These are phyloP conservation scores for Medicago arabica DNA, from an alignment of 306 rosid genomes.

Conservation along the genomic window DNA sequence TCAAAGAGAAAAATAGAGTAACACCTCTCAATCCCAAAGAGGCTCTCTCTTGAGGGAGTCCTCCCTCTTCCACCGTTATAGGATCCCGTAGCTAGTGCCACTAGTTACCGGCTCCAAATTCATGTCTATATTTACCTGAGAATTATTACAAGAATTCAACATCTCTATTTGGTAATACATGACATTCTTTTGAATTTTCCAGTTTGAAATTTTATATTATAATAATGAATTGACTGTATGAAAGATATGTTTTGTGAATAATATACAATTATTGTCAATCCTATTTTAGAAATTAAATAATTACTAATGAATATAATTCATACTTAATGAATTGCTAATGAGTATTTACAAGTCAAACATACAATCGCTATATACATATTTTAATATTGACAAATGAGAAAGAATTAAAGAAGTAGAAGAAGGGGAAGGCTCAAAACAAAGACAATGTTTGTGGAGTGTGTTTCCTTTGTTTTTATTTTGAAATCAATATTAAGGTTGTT, in stretches of 20 bases:
- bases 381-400: no score
- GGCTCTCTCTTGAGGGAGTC: constrained; percentile 53
- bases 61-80: constrained; percentile 51
- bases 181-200: background rate
- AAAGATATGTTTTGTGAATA: no score
- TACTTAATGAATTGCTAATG: no score
- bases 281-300: no score
- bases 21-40: constrained; percentile 56
- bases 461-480: background rate
- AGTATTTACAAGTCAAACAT: no score
- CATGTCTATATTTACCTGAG: constrained; percentile 1
- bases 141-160: constrained; percentile 19
- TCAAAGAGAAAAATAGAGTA: constrained; percentile 57
- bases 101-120: background rate
- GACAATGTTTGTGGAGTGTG: background rate
- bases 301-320: no score
- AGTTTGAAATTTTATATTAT: background rate
- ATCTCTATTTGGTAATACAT: constrained; percentile 27
- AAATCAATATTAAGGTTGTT: background rate
- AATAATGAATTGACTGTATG: background rate
- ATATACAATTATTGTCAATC: no score
- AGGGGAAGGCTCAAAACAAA: background rate
- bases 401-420: background rate
- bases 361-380: no score
- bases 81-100: constrained; percentile 21